These are phyloP conservation scores for Coemansia sp. DNA, from an alignment of 192 early-diverging fungal genomes.

Conservation along the genomic window DNA sequence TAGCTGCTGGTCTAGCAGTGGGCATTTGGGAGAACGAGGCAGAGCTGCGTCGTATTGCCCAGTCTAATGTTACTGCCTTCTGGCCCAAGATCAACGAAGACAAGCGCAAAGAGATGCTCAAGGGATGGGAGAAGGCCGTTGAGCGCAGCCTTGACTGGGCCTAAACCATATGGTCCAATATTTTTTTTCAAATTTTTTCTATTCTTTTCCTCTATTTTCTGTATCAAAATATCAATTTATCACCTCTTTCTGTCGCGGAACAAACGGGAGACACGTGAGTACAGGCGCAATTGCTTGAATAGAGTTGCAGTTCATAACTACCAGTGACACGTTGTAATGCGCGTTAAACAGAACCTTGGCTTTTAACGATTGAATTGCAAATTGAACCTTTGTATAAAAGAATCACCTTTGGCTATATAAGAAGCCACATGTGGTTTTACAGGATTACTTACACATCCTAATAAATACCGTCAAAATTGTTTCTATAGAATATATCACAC, in stretches of 20 bases:
- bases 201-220: background rate
- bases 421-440: too few species aligned
- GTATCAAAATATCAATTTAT: background rate
- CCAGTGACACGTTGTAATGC: too few species aligned
- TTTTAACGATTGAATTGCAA: too few species aligned
- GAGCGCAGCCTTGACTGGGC: slow-evolving; percentile 64
- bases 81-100: slow-evolving; percentile 47
- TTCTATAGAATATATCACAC: too few species aligned
- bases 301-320: too few species aligned
- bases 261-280: too few species aligned
- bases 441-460: too few species aligned
- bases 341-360: too few species aligned
- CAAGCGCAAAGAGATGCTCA: slow-evolving; percentile 60
- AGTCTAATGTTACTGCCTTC: slow-evolving; percentile 48
- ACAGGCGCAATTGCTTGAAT: too few species aligned
- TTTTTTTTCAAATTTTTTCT: background rate
- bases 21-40: slow-evolving; percentile 60
- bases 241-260: background rate
- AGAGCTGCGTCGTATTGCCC: slow-evolving; percentile 56
- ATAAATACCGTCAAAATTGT: too few species aligned
- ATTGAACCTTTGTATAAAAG: too few species aligned
- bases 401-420: too few species aligned
- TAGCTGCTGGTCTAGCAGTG: slow-evolving; percentile 78
- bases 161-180: slow-evolving; percentile 6
- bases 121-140: slow-evolving; percentile 74